Evolutionary conservation across 1,139 yeast species (phyloP).

Genomic region (Pichia sp.): DNA sequence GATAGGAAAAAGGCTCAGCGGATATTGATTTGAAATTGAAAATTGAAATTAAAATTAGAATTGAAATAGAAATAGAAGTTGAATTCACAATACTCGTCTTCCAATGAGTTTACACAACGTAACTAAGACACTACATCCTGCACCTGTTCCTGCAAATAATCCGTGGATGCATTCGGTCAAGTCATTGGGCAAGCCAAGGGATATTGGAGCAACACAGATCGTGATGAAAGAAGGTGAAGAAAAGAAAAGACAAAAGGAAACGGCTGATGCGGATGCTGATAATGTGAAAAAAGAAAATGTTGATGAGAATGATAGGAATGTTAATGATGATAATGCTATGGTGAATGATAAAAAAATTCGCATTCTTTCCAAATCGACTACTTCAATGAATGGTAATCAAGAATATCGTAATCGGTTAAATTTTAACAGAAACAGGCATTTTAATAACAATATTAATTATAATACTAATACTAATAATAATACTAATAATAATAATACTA

Average conservation of each 20-base stretch:
- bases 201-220: not conserved
- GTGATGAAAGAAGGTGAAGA: not conserved
- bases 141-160: conserved; percentile 15
- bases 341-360: too few relatives aligned
- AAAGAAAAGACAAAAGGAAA: too few relatives aligned
- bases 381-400: too few relatives aligned
- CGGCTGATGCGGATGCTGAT: too few relatives aligned
- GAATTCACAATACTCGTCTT: too few relatives aligned
- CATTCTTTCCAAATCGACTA: too few relatives aligned
- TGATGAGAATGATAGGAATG: too few relatives aligned
- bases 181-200: not conserved
- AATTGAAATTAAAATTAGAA: too few relatives aligned
- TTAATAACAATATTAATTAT: not conserved
- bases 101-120: conserved; percentile 7
- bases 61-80: too few relatives aligned
- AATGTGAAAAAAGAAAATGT: too few relatives aligned
- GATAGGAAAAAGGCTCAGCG: conserved; percentile 3
- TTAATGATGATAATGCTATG: too few relatives aligned
- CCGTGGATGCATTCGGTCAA: conserved; percentile 13
- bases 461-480: not conserved
- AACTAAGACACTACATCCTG: conserved; percentile 13
- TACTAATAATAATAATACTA: not conserved
- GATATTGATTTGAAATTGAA: not conserved
- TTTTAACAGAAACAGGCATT: not conserved
- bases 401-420: too few relatives aligned